Evolutionary conservation across 768 basidiomycete species (phyloP), one percentile per base, ranked within the genome.

Genomic region (Leucogyrophana mollusca): DNA sequence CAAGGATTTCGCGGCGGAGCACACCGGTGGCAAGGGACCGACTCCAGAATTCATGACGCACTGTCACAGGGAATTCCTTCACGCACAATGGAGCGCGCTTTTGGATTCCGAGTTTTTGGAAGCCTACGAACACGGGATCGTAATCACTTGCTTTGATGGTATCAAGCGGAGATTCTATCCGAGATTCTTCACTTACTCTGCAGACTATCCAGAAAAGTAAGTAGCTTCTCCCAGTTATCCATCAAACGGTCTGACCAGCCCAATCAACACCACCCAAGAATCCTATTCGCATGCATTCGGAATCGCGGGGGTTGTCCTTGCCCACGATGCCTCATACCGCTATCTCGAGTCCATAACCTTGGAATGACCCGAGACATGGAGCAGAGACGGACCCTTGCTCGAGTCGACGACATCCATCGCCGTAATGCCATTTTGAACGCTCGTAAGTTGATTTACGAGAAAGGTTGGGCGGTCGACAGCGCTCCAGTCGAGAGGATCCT

Each of bases 131-230:
- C 54, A 56, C 23, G 47, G 55, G 0, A 52, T 56, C 5, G 46
- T 56, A 3, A 51, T 56, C 3, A 17, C 1, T 9, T 56, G 55
- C 24, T 30, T 21, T 11, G 51, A 56, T 21, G 42, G 46, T 2
- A 25, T 56, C 20, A 14, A 3, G 13, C 27, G 51, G 2, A 20
- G 56, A 34, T 39, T 56, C 16, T 56, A 52, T 17, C 55, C 53
- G 1, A 17, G 55, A 7, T 52, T 56, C 10, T 56, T 56, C 9
- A 57, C 46, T 2, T 56, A 56, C 16, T 51, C 50, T 0, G 55
- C 51, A 11, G 55, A 56, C 17, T 56, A 56, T 42, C 55, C 55
- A 0, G 65, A 71, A 34, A 68, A 67, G 69, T 70, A 13, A 13
- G 27, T 30, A 30, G 13, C 27, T 30, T 13, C 13, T 30, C 13